Evolutionary conservation across 176 grass and related monocot genomes (phyloP), one percentile per base, ranked within the genome.

Genomic region (Carex scoparia): DNA sequence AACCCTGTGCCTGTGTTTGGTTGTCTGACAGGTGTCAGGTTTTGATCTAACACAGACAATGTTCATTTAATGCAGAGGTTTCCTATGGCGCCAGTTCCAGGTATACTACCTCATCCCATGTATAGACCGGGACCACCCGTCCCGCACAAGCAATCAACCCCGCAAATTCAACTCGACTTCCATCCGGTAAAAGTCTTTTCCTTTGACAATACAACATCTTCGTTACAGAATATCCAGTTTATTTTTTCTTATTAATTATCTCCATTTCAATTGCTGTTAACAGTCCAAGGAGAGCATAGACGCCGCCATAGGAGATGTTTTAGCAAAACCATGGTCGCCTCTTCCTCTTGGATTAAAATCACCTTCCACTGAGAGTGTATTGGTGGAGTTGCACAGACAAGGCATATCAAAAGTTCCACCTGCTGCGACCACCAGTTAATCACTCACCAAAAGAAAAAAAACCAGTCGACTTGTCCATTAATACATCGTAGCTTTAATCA

Each of bases 301-400:
- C 53, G 87, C 86, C 80, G 96, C 96, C 87, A 99, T 99, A 11
- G 96, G 91, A 92, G 96, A 99, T 72, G 96, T 91, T 92, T 92
- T 99, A 91, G 91, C 68, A 67, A 94, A 91, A 90, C 93, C 93
- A 92, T 99, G 96, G 93, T 65, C 90, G 87, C 96, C 91, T 54
- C 88, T 99, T 81, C 96, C 93, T 11, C 96, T 99, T 30, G 96
- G 96, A 42, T 89, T 99, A 19, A 99, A 92, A 80, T 86, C 96
- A 30, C 93, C 96, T 7, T 91, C 93, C 10, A 60, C 86, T 57
- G 90, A 94, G 64, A 91, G 91, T 64, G 96, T 99, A 74, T 82
- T 95, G 81, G 84, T 91, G 5, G 96, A 99, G 79, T 90, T 95
- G 23, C 93, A 95, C 11, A 92, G 81, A 87, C 88, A 95, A 81